Conservation (phyloP, 2,329 filamentous ascomycete species). For the Didymella segeticola region DNA sequence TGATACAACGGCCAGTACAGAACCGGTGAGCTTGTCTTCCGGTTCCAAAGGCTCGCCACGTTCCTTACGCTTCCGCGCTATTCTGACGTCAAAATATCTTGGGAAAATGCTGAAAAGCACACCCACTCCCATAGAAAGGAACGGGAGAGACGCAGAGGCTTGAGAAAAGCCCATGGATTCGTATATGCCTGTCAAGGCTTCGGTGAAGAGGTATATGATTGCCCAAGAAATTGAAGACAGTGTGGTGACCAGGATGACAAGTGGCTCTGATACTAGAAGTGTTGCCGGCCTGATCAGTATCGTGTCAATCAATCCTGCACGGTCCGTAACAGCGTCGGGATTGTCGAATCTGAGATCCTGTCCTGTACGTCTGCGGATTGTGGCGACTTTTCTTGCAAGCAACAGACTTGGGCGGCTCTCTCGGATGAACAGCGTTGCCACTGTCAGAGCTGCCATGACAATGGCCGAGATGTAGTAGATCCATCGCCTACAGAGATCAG, state of each 20-base stretch:
- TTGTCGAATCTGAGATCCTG: background rate
- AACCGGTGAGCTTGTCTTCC: background rate
- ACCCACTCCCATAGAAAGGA: background rate
- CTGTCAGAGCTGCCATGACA: background rate
- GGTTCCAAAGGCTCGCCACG: background rate
- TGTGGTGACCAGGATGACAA: background rate
- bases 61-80: background rate
- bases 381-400: background rate
- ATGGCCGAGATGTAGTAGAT: conserved; percentile 2
- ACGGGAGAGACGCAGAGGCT: background rate
- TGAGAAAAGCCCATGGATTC: background rate
- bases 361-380: background rate
- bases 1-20: background rate
- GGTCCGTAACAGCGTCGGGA: background rate
- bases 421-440: background rate
- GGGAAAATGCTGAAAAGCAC: background rate
- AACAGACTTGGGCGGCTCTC: conserved; percentile 1
- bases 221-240: background rate
- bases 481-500: conserved; percentile 1
- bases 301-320: background rate
- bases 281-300: background rate
- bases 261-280: conserved; percentile 1
- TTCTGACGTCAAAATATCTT: background rate
- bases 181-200: background rate
- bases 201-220: conserved; percentile 1